phyloP scores from a whole-genome alignment of 2,329 filamentous ascomycete genomes.

The Bipolaris gigantea region DNA sequence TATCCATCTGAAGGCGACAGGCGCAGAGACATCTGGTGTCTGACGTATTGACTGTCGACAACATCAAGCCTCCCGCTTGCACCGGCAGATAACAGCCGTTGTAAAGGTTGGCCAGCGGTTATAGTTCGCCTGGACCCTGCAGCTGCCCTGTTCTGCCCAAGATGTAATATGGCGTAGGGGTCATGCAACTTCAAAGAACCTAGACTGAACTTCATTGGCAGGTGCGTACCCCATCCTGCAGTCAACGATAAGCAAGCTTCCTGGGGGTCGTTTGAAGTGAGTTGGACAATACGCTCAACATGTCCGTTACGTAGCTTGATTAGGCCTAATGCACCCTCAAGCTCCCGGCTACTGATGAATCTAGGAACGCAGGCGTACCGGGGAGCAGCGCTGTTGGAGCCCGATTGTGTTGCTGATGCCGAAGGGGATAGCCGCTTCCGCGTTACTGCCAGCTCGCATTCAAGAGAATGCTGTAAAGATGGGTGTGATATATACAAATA shows the following conservation, averaged over 20 bases:
- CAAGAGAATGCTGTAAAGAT: conserved; percentile 37
- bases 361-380: conserved; percentile 42
- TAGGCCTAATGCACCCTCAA: conserved; percentile 33
- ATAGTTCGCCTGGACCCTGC: conserved; percentile 41
- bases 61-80: conserved; percentile 35
- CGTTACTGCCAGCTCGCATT: conserved; percentile 43
- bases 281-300: conserved; percentile 36
- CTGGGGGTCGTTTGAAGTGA: conserved; percentile 25
- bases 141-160: conserved; percentile 30
- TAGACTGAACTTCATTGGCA: conserved; percentile 33
- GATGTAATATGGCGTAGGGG: conserved; percentile 36
- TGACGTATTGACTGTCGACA: conserved; percentile 34
- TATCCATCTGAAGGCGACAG: conserved; percentile 34
- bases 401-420: conserved; percentile 33
- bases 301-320: conserved; percentile 38
- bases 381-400: conserved; percentile 23
- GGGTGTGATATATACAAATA: conserved; percentile 44
- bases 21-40: conserved; percentile 38
- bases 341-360: conserved; percentile 29
- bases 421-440: conserved; percentile 40
- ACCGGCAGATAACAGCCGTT: conserved; percentile 28
- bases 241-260: conserved; percentile 33
- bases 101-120: conserved; percentile 25
- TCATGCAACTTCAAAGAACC: conserved; percentile 38
- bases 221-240: conserved; percentile 44